phyloP scores from a whole-genome alignment of 495 filamentous ascomycete genomes.

The Talaromyces thailandensis region DNA sequence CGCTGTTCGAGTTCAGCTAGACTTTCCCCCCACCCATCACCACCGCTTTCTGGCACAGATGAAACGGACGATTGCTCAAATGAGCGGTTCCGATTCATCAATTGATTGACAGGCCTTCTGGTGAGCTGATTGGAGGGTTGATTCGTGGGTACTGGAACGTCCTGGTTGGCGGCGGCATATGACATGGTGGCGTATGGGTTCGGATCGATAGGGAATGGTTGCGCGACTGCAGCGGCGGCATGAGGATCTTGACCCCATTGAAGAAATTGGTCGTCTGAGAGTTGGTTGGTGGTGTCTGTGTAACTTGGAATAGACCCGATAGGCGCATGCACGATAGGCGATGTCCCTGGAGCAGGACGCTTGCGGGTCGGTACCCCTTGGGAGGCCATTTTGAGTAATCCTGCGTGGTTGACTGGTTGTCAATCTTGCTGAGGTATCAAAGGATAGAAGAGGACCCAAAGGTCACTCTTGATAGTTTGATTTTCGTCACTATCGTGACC shows the following conservation, averaged over 20 bases:
- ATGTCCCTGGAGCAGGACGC: slow-evolving; percentile 63
- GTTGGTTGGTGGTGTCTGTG: slow-evolving; percentile 23
- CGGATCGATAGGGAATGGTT: slow-evolving; percentile 20
- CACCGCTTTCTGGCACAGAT: slow-evolving; percentile 37
- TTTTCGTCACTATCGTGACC: background rate
- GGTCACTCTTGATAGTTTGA: background rate
- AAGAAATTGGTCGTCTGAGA: slow-evolving; percentile 46
- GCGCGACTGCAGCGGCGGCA: slow-evolving; percentile 23
- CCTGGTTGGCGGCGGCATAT: slow-evolving; percentile 25
- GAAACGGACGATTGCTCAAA: slow-evolving; percentile 41
- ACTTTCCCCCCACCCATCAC: slow-evolving; percentile 51
- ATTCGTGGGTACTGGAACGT: slow-evolving; percentile 33
- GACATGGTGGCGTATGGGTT: slow-evolving; percentile 33
- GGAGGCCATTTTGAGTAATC: slow-evolving; percentile 25
- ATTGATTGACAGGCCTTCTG: slow-evolving; percentile 54
- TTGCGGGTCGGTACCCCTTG: slow-evolving; percentile 50
- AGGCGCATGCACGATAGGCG: slow-evolving; percentile 46
- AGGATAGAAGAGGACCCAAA: slow-evolving; percentile 2
- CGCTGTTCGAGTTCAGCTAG: slow-evolving; percentile 68
- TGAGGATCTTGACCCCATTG: slow-evolving; percentile 40
- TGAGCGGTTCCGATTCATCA: slow-evolving; percentile 39
- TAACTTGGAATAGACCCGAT: slow-evolving; percentile 26
- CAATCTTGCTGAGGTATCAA: background rate
- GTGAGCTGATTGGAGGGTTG: slow-evolving; percentile 56
- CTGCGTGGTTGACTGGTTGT: background rate